Percentiles rank a stretch among this genome's conserved stretches.
Conservation (phyloP, 2,329 filamentous ascomycete genomes). For the Alternaria hordeiaustralica region DNA sequence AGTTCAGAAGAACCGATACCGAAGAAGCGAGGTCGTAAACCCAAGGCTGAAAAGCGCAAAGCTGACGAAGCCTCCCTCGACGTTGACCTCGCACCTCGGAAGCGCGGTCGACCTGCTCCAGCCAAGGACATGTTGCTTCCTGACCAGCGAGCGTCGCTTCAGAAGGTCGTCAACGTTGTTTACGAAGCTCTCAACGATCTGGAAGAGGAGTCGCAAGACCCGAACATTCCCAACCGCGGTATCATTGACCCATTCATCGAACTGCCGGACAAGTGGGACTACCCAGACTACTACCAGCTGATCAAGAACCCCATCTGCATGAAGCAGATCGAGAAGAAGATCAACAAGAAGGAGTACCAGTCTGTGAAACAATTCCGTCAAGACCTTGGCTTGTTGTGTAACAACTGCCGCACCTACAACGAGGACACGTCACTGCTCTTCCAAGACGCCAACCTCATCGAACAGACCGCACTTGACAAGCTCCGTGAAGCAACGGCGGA, state of each 20-base stretch:
- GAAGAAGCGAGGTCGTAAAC: conserved; percentile 84
- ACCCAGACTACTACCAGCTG: conserved; percentile 93
- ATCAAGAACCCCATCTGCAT: conserved; percentile 94
- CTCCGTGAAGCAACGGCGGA: conserved; percentile 61
- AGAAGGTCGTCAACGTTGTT: conserved; percentile 77
- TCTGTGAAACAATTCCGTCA: conserved; percentile 78
- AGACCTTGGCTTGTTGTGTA: conserved; percentile 84
- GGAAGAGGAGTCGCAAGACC: conserved; percentile 74
- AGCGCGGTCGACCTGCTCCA: conserved; percentile 68
- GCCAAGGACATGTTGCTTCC: conserved; percentile 72
- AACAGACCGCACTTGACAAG: conserved; percentile 64
- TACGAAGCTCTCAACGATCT: conserved; percentile 83
- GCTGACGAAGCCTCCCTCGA: conserved; percentile 71
- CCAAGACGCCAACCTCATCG: conserved; percentile 89
- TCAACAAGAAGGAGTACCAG: conserved; percentile 94
- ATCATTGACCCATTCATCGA: conserved; percentile 96
- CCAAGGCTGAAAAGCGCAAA: conserved; percentile 83
- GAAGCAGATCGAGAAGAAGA: conserved; percentile 92
- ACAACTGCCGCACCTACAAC: conserved; percentile 94
- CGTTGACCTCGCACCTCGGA: conserved; percentile 69
- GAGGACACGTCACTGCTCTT: conserved; percentile 93
- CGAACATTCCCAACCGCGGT: conserved; percentile 69
- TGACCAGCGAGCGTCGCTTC: conserved; percentile 77
- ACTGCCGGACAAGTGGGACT: conserved; percentile 85
- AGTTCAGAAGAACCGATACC: conserved; percentile 80